Percentiles rank a stretch among this genome's conserved stretches.
phyloP scores from a whole-genome alignment of 176 grass and related monocot species.

The Thinopyrum elongatum region DNA sequence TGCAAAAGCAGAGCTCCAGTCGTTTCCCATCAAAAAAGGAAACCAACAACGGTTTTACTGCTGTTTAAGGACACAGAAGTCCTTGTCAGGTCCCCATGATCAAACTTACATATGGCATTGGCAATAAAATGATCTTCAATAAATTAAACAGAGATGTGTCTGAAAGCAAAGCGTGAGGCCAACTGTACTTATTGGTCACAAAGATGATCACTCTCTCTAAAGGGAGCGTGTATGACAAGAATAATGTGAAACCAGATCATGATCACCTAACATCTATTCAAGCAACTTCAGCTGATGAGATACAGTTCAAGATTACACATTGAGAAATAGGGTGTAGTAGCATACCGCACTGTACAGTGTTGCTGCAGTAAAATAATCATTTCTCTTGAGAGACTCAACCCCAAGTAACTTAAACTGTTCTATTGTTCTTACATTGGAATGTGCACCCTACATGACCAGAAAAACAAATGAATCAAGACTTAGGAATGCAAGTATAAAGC shows the following conservation, averaged over 20 bases:
- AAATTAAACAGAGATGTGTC: not conserved
- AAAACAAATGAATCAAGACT: not conserved
- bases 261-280: not conserved
- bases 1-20: no score
- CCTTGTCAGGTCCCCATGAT: not conserved
- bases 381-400: not conserved
- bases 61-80: not conserved
- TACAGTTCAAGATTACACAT: not conserved
- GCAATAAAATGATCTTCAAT: not conserved
- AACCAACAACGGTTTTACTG: not conserved
- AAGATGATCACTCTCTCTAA: not conserved
- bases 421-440: not conserved
- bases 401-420: not conserved
- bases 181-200: not conserved
- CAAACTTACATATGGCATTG: not conserved
- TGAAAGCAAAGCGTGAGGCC: not conserved
- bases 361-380: not conserved
- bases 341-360: not conserved
- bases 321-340: not conserved
- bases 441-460: not conserved
- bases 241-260: not conserved
- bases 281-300: not conserved
- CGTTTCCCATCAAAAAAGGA: no score
- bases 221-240: not conserved
- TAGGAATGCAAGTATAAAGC: not conserved